A percentile compares a stretch with the other conserved stretches of the same genome.
These are phyloP conservation scores for Blastobotrys peoriensis DNA, from an alignment of 805 yeast genomes.

Conservation along the genomic window DNA sequence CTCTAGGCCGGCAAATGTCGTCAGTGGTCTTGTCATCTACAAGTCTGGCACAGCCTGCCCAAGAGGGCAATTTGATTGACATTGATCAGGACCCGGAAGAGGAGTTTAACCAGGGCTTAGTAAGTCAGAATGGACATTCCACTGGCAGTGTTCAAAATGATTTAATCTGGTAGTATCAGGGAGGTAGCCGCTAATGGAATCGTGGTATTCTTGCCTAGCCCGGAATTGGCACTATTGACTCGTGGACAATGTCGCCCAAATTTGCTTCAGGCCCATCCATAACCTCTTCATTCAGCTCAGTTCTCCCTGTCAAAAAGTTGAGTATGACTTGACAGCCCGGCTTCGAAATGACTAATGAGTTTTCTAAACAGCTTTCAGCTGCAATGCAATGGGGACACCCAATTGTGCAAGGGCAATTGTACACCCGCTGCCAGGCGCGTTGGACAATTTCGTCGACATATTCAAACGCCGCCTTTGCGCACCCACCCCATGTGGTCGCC, in stretches of 20 bases:
- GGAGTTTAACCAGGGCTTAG: slow-evolving; percentile 3
- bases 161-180: slow-evolving; percentile 13
- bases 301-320: slow-evolving; percentile 52
- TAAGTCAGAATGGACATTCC: slow-evolving; percentile 15
- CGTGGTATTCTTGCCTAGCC: too few relatives aligned
- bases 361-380: slow-evolving; percentile 73
- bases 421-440: slow-evolving; percentile 50
- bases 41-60: background rate
- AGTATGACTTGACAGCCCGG: slow-evolving; percentile 73
- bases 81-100: slow-evolving; percentile 6
- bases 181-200: too few relatives aligned
- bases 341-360: slow-evolving; percentile 76
- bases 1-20: background rate
- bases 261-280: slow-evolving; percentile 33
- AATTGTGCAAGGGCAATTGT: slow-evolving; percentile 52
- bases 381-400: slow-evolving; percentile 89
- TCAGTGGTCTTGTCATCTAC: background rate
- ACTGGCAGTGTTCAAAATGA: slow-evolving; percentile 11
- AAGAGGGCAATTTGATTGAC: slow-evolving; percentile 5
- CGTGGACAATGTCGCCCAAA: slow-evolving; percentile 12
- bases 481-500: slow-evolving; percentile 85
- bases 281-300: slow-evolving; percentile 39
- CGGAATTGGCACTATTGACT: slow-evolving; percentile 14
- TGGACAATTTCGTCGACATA: slow-evolving; percentile 58
- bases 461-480: slow-evolving; percentile 66